Percentiles rank a stretch among this genome's conserved stretches.
Evolutionary conservation across 345 rosid species (phyloP).

Genomic region (Pistacia integerrima): DNA sequence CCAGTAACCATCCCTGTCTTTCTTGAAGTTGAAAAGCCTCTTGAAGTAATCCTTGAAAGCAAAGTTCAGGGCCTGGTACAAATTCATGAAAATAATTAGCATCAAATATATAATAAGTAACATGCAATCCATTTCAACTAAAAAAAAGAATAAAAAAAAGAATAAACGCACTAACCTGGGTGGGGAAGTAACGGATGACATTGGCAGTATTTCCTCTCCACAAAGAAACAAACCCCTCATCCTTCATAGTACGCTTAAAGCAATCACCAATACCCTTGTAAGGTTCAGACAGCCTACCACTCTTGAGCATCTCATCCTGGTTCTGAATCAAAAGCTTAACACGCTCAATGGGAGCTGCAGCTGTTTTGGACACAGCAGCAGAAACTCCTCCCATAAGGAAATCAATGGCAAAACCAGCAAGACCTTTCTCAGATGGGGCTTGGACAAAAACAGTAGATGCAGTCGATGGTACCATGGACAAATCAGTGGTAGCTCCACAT

Average conservation of each 20-base stretch:
- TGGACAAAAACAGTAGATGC: slow-evolving; percentile 55
- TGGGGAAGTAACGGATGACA: slow-evolving; percentile 89
- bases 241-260: slow-evolving; percentile 61
- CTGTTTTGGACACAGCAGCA: slow-evolving; percentile 84
- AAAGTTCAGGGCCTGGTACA: slow-evolving; percentile 77
- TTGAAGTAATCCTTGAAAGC: slow-evolving; percentile 93
- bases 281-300: slow-evolving; percentile 75
- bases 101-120: not conserved
- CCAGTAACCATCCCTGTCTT: slow-evolving; percentile 91
- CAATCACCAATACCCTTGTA: slow-evolving; percentile 87
- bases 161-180: slow-evolving; percentile 50
- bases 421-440: slow-evolving; percentile 79
- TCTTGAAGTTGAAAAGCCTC: slow-evolving; percentile 87
- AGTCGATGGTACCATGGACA: slow-evolving; percentile 41
- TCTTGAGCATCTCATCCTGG: slow-evolving; percentile 83
- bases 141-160: not conserved
- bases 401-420: slow-evolving; percentile 61
- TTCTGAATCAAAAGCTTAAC: slow-evolving; percentile 89
- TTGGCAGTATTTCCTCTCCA: slow-evolving; percentile 96
- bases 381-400: slow-evolving; percentile 92
- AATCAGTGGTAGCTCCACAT: slow-evolving; percentile 29
- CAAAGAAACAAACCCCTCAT: slow-evolving; percentile 65
- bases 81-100: slow-evolving; percentile 9
- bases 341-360: slow-evolving; percentile 90
- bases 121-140: no score